phyloP scores from a whole-genome alignment of 2,329 filamentous ascomycete genomes.

The Paraphaeosphaeria sporulosa region DNA sequence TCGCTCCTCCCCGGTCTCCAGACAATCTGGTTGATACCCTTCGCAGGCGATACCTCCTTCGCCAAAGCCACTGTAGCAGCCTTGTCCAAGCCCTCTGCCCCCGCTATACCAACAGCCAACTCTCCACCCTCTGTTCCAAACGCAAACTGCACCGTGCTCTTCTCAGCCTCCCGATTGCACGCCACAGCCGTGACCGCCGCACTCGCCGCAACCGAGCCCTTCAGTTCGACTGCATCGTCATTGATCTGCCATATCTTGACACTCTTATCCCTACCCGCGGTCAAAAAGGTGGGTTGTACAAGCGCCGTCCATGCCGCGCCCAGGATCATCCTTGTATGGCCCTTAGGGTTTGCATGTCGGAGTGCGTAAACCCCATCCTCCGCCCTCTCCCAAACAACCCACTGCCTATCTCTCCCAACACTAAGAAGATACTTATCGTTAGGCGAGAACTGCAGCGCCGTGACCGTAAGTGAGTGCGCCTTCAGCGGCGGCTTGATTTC shows the following conservation, averaged over 20 bases:
- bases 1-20: slow-evolving; percentile 37
- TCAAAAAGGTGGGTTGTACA: slow-evolving; percentile 70
- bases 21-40: slow-evolving; percentile 41
- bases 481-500: slow-evolving; percentile 83
- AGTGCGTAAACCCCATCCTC: slow-evolving; percentile 61
- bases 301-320: slow-evolving; percentile 78
- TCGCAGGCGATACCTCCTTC: slow-evolving; percentile 28
- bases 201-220: slow-evolving; percentile 30
- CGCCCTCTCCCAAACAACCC: slow-evolving; percentile 77
- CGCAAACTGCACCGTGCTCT: slow-evolving; percentile 30
- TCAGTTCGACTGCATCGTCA: slow-evolving; percentile 29
- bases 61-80: slow-evolving; percentile 22
- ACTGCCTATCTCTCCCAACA: slow-evolving; percentile 90
- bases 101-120: slow-evolving; percentile 25
- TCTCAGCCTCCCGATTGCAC: slow-evolving; percentile 17
- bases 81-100: slow-evolving; percentile 22
- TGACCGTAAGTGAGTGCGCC: slow-evolving; percentile 88
- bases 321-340: slow-evolving; percentile 90
- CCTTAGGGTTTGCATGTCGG: slow-evolving; percentile 76
- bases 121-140: slow-evolving; percentile 45
- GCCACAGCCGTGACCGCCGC: slow-evolving; percentile 42
- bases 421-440: slow-evolving; percentile 81
- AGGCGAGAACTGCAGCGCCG: slow-evolving; percentile 78
- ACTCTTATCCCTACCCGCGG: slow-evolving; percentile 87
- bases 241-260: slow-evolving; percentile 67